Base-by-base conservation (phyloP, 2,329 filamentous ascomycete species). In the Beauveria scarabaeidicola region DNA sequence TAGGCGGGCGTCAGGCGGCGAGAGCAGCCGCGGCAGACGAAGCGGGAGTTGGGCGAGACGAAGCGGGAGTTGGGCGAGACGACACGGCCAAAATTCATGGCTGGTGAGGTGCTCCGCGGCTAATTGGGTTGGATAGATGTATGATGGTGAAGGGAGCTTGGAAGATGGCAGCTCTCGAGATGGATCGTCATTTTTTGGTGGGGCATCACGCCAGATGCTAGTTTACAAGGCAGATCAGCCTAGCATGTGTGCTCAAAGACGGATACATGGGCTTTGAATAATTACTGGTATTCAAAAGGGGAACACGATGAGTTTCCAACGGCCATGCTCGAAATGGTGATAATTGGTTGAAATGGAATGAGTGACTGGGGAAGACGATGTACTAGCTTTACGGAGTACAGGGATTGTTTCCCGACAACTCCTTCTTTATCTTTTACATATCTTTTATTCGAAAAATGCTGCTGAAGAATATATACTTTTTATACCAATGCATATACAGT, bases 11-110 rank as follows among this genome's bases (percentile, higher is more conserved):
- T 70, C n/a, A 72, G 61, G 61, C 69, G 72, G 29, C 70, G 75
- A 54, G 72, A 74, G 64, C 81, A 83, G 66, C 74, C 76, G 54
- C 70, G 73, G 67, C 80, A 83, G 58, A 82, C 66, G 58, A 74
- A 76, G 9, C 70, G 69, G 27, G 72, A 11, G 47, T 21, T n/a
- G 25, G 21, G 21, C 43, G 43, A 83, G 58, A 82, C 66, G 57
- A 74, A 77, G 10, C 70, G 69, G 25, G 72, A 62, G 52, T 65
- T 65, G 13, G 58, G 59, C 13, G 67, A 56, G 13, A 70, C 63
- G 21, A 64, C 62, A 6, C 68, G 66, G 43, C 66, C 66, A 32
- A 66, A 64, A 38, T 69, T 58, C 70, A 72, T 72, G 29, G 29
- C 64, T 23, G 41, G 11, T 25, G 25, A 25, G 23, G 41, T 9